Percentiles rank a stretch among this genome's conserved stretches.
phyloP scores from a whole-genome alignment of 1,284 basidiomycete species.

The Puccinia polysora region DNA sequence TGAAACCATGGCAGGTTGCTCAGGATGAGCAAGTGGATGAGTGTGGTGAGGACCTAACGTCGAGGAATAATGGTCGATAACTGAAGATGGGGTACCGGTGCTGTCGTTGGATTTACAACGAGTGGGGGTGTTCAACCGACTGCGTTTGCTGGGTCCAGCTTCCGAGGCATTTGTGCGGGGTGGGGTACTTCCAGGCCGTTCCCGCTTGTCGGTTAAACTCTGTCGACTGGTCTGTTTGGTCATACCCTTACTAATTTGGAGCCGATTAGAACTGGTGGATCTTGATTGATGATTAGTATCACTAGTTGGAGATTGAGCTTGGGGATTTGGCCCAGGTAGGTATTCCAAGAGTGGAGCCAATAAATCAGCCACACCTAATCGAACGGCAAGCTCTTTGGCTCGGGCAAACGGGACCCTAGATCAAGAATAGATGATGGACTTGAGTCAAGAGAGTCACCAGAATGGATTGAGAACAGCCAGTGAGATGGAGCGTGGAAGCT shows the following conservation, averaged over 20 bases:
- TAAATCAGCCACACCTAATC: slow-evolving; percentile 78
- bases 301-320: slow-evolving; percentile 10
- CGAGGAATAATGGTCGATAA: too few species aligned
- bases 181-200: slow-evolving; percentile 7
- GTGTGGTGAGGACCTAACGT: too few species aligned
- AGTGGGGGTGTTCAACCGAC: slow-evolving; percentile 19
- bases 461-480: neutral
- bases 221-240: slow-evolving; percentile 14
- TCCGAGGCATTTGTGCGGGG: slow-evolving; percentile 1
- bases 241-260: neutral
- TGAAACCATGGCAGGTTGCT: slow-evolving; percentile 7
- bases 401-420: slow-evolving; percentile 84
- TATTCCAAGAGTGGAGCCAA: slow-evolving; percentile 87
- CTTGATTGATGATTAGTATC: neutral
- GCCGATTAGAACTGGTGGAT: neutral
- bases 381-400: slow-evolving; percentile 80
- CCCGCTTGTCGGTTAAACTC: slow-evolving; percentile 10
- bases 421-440: neutral
- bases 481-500: slow-evolving; percentile 47
- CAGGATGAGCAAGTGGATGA: slow-evolving; percentile 7
- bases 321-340: slow-evolving; percentile 59
- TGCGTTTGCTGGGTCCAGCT: slow-evolving; percentile 34
- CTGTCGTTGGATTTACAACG: slow-evolving; percentile 21
- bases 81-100: neutral
- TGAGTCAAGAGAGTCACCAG: neutral